Percentiles rank a stretch among this genome's conserved stretches.
These are phyloP conservation scores for Xylaria flabelliformis DNA, from an alignment of 495 filamentous ascomycete species.

Conservation along the genomic window DNA sequence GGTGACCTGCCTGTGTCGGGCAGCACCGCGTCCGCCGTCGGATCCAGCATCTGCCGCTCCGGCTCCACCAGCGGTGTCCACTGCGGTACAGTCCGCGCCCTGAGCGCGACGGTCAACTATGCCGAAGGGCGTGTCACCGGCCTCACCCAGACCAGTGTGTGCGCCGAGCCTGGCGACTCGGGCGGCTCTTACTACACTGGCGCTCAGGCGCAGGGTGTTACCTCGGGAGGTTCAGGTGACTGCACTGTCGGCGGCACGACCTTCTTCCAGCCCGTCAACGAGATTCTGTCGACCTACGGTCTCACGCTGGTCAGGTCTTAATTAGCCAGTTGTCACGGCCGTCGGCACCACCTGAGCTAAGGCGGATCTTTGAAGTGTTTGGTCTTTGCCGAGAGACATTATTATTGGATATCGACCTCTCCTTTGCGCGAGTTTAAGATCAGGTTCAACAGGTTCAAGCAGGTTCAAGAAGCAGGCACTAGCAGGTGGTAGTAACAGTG, in stretches of 20 bases:
- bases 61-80: conserved; percentile 38
- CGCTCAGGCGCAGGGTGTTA: conserved; percentile 38
- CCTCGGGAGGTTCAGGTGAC: conserved; percentile 39
- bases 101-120: conserved; percentile 37
- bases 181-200: conserved; percentile 37
- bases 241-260: conserved; percentile 35
- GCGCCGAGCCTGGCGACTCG: conserved; percentile 39
- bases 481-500: not conserved
- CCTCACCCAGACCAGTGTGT: conserved; percentile 37
- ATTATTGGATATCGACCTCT: not conserved
- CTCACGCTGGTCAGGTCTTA: conserved; percentile 34
- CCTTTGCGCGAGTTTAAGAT: not conserved
- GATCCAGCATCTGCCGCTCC: conserved; percentile 37
- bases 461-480: not conserved
- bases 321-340: conserved; percentile 21
- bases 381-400: conserved; percentile 23
- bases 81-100: conserved; percentile 34
- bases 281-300: conserved; percentile 40
- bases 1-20: conserved; percentile 34
- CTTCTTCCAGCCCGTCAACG: conserved; percentile 42
- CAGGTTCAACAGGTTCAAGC: not conserved
- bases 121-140: conserved; percentile 38
- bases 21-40: conserved; percentile 35
- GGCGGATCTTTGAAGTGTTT: conserved; percentile 32
- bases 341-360: conserved; percentile 25